Evolutionary conservation across 1,284 basidiomycete species (phyloP), one percentile per base, ranked within the genome.

Genomic region (Trametes pubescens): DNA sequence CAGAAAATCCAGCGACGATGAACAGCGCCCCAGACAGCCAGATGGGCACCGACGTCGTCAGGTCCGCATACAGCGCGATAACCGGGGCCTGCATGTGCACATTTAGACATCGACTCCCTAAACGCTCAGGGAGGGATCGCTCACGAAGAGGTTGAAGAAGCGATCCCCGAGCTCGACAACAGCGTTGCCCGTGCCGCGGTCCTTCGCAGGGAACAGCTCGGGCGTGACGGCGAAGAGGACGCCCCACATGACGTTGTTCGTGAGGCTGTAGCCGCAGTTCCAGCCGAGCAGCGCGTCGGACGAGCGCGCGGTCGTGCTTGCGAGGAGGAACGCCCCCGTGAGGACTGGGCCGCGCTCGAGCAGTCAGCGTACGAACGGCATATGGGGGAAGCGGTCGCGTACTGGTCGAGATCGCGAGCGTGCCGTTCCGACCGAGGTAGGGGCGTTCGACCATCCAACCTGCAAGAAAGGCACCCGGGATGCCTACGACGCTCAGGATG

Each of bases 181-280:
- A 0, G 86, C 88, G 65, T 90, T 90, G 0, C 90, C 90, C 2
- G 90, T 91, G 4, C 91, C 91, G 21, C 91, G 79, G 71, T 88
- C 82, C 65, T 87, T 88, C 4, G 88, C 85, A 0, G 89, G 89
- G 73, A 92, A 91, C 11, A 91, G 80, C 72, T 92, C 89, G 1
- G 87, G 84, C 13, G 85, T 83, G 51, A 87, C 75, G 24, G 86
- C 87, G 66, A 90, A 92, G 10, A 92, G 74, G 2, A 91, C 86
- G 7, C 87, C 89, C 68, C 90, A 91, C 89, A 91, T 91, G 63
- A 88, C 84, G 70, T 88, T 89, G 67, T 82, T 84, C 65, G 77
- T 81, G 72, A 89, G 86, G 21, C 79, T 81, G 68, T 88, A 89
- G 24, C 85, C 89, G 68, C 88, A 91, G 72, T 91, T 91, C 87